Conservation (phyloP, 2,329 filamentous ascomycete genomes). For the Arachnopeziza araneosa region DNA sequence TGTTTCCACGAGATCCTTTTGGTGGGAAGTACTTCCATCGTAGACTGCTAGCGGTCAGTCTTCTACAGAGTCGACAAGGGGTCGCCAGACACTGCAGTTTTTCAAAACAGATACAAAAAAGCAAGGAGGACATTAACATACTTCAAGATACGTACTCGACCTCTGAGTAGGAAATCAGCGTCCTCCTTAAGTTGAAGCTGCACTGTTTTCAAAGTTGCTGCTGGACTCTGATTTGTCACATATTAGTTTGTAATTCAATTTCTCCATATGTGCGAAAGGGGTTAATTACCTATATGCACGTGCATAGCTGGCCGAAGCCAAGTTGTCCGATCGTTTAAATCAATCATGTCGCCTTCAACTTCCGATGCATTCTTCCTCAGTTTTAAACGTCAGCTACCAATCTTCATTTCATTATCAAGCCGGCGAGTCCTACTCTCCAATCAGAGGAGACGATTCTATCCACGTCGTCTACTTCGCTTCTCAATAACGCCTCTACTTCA, state of each 20-base stretch:
- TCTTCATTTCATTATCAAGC: neutral
- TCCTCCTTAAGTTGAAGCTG: neutral
- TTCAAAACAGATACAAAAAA: neutral
- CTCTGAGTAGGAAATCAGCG: slow-evolving; percentile 1
- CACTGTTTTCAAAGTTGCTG: neutral
- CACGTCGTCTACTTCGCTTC: slow-evolving; percentile 3
- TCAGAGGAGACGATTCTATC: slow-evolving; percentile 7
- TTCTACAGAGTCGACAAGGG: slow-evolving; percentile 1
- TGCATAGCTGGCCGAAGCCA: slow-evolving; percentile 6
- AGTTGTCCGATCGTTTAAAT: slow-evolving; percentile 6
- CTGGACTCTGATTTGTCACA: neutral
- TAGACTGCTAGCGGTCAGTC: slow-evolving; percentile 11
- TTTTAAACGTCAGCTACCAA: neutral
- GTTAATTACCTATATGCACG: slow-evolving; percentile 4
- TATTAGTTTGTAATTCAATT: too few relatives aligned
- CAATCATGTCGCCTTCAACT: slow-evolving; percentile 3
- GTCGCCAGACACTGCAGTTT: slow-evolving; percentile 7
- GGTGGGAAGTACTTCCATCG: slow-evolving; percentile 8
- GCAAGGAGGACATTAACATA: neutral
- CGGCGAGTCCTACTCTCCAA: slow-evolving; percentile 4
- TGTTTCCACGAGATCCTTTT: slow-evolving; percentile 4
- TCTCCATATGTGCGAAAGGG: too few relatives aligned
- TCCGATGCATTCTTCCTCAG: slow-evolving; percentile 3
- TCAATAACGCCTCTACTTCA: slow-evolving; percentile 2
- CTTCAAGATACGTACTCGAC: slow-evolving; percentile 6